Conservation (phyloP, 352 stramenopile species). For the Phytophthora parvispora region DNA sequence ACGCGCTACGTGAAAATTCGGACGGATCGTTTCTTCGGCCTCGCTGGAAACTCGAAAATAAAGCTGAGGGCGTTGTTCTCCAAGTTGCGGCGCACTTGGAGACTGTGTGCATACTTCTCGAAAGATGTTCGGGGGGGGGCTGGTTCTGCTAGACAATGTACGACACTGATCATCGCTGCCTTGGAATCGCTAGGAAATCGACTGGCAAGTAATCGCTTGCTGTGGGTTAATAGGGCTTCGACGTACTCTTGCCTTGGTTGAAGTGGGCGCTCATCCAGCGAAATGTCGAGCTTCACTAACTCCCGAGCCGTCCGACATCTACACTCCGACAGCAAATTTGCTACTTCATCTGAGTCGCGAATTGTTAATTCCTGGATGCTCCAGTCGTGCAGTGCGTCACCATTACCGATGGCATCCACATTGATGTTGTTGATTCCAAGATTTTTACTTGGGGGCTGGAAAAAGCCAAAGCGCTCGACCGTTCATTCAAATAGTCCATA, state of each 20-base stretch:
- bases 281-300: background rate
- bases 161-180: slow-evolving; percentile 1
- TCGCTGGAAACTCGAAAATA: background rate
- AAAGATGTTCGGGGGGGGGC: background rate
- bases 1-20: background rate
- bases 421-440: background rate
- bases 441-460: background rate
- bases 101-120: background rate
- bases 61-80: background rate
- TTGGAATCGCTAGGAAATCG: background rate
- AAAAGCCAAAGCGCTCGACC: background rate
- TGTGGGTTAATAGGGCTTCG: background rate
- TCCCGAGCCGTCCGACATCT: background rate
- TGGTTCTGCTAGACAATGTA: too few relatives aligned
- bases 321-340: background rate
- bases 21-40: background rate
- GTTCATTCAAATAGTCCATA: too few relatives aligned
- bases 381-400: background rate
- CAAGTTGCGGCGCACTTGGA: background rate
- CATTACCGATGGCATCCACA: background rate
- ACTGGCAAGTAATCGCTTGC: background rate
- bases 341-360: background rate
- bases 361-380: background rate
- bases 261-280: background rate
- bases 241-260: background rate